Evolutionary conservation across 176 grass and related monocot species (phyloP).

Genomic region (Carex kokanica): DNA sequence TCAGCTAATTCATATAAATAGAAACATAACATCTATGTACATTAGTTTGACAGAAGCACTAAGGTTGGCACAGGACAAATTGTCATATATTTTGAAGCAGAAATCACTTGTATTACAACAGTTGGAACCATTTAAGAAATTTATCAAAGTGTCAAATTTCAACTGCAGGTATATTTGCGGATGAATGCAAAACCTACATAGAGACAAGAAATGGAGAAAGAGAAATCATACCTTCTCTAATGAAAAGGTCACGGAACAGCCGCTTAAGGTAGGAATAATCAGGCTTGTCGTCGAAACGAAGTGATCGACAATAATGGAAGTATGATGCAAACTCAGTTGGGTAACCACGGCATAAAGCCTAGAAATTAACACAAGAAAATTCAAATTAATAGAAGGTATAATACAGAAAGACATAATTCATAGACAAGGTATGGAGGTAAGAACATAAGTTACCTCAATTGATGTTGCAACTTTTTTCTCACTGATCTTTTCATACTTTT

Average conservation of each 20-base stretch:
- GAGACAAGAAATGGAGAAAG: not conserved
- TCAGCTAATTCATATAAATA: not conserved
- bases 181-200: not conserved
- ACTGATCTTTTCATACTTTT: constrained; percentile 94
- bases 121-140: not conserved
- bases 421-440: not conserved
- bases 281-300: constrained; percentile 90
- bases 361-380: constrained; percentile 33
- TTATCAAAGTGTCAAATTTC: not conserved
- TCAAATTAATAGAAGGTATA: not conserved
- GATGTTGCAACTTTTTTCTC: constrained; percentile 97
- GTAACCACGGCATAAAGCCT: constrained; percentile 86
- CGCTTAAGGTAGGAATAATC: constrained; percentile 97
- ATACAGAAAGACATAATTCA: not conserved
- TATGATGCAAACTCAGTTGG: constrained; percentile 92
- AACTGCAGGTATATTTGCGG: not conserved
- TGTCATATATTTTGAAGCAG: not conserved
- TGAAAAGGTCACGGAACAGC: constrained; percentile 94
- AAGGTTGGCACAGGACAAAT: not conserved
- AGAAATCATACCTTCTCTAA: constrained; percentile 68
- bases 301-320: constrained; percentile 92
- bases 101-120: not conserved
- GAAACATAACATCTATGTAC: not conserved
- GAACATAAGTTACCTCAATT: constrained; percentile 54
- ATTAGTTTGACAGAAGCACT: not conserved